Percentiles rank a stretch among this genome's conserved stretches.
These are phyloP conservation scores for Cadophora gregata DNA, from an alignment of 2,329 filamentous ascomycete genomes.

Conservation along the genomic window DNA sequence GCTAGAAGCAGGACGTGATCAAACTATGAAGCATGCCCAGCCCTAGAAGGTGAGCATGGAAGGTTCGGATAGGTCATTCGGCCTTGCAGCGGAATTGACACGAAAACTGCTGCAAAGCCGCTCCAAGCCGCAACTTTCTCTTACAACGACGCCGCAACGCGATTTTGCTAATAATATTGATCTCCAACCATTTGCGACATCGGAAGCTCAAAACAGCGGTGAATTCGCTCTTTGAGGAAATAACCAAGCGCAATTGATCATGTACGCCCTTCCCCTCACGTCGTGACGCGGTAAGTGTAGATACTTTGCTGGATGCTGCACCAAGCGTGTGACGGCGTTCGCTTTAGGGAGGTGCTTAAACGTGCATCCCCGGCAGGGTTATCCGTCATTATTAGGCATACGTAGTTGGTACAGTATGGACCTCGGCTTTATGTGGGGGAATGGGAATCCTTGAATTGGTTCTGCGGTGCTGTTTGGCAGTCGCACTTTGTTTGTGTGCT, in stretches of 20 bases:
- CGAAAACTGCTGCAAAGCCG: no score
- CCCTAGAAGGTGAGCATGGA: background rate
- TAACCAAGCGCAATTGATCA: background rate
- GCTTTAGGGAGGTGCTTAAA: constrained; percentile 4
- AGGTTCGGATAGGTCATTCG: background rate
- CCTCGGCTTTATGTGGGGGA: constrained; percentile 26
- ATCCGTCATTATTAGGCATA: constrained; percentile 6
- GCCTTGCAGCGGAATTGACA: no score
- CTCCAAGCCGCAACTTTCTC: background rate
- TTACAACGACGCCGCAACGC: background rate
- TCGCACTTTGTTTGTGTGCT: background rate
- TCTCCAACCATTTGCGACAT: background rate
- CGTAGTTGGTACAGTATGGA: constrained; percentile 6
- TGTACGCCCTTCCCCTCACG: constrained; percentile 3
- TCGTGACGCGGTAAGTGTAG: background rate
- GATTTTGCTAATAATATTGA: background rate
- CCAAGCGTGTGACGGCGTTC: constrained; percentile 1
- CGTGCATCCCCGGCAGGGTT: background rate
- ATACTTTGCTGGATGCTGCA: background rate
- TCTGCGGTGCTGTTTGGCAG: background rate
- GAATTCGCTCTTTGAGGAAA: background rate
- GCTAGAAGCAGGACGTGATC: background rate
- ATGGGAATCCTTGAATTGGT: constrained; percentile 13
- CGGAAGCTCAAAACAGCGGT: constrained; percentile 6
- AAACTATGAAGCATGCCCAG: constrained; percentile 4